These are phyloP conservation scores for Serendipita sp. DNA, from an alignment of 768 basidiomycete species.

Conservation along the genomic window DNA sequence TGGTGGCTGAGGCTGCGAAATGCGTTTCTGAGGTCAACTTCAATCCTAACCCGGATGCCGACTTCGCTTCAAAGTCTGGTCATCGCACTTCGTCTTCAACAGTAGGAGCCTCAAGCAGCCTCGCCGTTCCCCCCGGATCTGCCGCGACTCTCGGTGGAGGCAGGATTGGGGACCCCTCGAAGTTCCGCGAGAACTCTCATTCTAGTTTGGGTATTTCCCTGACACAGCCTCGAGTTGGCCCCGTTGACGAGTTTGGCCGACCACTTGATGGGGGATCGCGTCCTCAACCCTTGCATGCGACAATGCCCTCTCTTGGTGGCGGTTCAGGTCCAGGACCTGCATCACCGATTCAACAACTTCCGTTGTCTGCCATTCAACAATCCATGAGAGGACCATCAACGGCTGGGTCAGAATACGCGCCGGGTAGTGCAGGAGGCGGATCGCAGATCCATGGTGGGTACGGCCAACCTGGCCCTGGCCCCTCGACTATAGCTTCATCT, in stretches of 20 bases:
- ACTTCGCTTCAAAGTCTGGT: not conserved
- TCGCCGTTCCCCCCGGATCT: too few species aligned
- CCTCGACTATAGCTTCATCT: not conserved
- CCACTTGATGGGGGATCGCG: not conserved
- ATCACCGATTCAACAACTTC: not conserved
- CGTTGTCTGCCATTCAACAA: not conserved
- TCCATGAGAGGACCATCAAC: not conserved
- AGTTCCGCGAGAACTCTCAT: too few species aligned
- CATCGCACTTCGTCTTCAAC: not conserved
- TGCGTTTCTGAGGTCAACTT: slow-evolving; percentile 16
- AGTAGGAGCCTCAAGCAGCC: too few species aligned
- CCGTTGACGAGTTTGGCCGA: not conserved
- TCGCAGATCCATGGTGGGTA: too few species aligned
- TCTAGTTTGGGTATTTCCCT: not conserved
- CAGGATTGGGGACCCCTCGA: too few species aligned
- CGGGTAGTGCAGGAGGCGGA: too few species aligned
- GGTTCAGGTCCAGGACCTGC: not conserved
- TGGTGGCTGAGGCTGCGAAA: slow-evolving; percentile 41
- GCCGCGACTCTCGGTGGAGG: too few species aligned
- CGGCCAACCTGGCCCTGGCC: too few species aligned
- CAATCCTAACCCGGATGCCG: slow-evolving; percentile 7
- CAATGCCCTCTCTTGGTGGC: not conserved
- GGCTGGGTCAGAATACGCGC: not conserved
- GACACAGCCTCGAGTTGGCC: not conserved
- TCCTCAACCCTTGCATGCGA: not conserved